These are phyloP conservation scores for Spinacia oleracea DNA, from an alignment of 179 eudicot genomes.

Conservation along the genomic window DNA sequence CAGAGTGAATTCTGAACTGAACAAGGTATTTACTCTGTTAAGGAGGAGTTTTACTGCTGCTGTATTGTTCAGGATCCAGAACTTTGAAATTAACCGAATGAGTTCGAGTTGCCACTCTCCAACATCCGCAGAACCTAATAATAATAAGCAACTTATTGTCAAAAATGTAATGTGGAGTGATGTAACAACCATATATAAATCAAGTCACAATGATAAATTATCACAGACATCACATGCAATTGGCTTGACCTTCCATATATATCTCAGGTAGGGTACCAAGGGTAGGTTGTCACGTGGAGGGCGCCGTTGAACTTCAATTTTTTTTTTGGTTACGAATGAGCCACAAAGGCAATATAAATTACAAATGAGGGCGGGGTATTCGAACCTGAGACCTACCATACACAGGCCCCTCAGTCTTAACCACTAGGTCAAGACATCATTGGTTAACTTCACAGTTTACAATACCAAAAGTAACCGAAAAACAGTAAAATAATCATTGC, in stretches of 20 bases:
- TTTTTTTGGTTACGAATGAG: no score
- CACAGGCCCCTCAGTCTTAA: no score
- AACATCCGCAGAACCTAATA: conserved; percentile 67
- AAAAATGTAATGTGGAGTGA: background rate
- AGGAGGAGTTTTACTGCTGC: background rate
- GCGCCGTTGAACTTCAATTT: background rate
- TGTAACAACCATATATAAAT: background rate
- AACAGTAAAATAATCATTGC: background rate
- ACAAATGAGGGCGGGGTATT: no score
- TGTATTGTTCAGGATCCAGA: conserved; percentile 3
- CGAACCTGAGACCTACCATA: no score
- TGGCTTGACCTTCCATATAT: background rate
- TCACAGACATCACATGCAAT: background rate
- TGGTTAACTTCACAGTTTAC: background rate
- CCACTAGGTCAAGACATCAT: no score
- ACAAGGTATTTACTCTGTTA: background rate
- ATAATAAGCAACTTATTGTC: conserved; percentile 17
- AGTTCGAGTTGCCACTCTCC: conserved; percentile 46
- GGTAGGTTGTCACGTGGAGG: no score
- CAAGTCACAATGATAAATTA: background rate
- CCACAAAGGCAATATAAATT: no score
- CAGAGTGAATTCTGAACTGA: background rate
- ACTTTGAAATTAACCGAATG: conserved; percentile 8
- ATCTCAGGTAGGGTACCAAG: background rate
- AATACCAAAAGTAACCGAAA: background rate